phyloP scores from a whole-genome alignment of 2,329 filamentous ascomycete species.

The Fusarium abutilonis region DNA sequence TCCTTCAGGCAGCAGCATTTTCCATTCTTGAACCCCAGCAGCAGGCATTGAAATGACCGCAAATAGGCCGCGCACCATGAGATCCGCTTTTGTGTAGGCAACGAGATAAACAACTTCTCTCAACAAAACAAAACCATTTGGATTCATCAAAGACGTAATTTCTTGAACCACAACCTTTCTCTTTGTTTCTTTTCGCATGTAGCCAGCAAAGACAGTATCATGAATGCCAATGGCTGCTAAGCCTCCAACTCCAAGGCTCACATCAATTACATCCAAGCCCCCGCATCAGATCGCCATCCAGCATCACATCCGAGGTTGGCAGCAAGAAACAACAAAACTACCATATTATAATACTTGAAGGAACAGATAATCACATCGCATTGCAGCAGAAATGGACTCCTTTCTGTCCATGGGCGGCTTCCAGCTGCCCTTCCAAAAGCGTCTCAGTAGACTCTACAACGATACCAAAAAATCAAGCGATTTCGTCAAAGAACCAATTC shows the following conservation, averaged over 20 bases:
- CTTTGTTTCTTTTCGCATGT: background rate
- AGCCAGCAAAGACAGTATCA: background rate
- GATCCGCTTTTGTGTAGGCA: slow-evolving; percentile 47
- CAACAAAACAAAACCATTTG: slow-evolving; percentile 41
- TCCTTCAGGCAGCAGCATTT: slow-evolving; percentile 46
- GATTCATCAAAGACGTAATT: slow-evolving; percentile 14
- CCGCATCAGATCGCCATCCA: slow-evolving; percentile 35
- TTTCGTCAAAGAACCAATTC: slow-evolving; percentile 73
- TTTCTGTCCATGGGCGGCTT: slow-evolving; percentile 63
- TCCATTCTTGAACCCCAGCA: slow-evolving; percentile 16
- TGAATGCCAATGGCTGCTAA: slow-evolving; percentile 24
- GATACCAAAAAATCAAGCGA: slow-evolving; percentile 83
- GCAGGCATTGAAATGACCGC: slow-evolving; percentile 40
- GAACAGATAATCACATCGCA: background rate
- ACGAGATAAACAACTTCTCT: slow-evolving; percentile 41
- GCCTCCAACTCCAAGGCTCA: slow-evolving; percentile 27
- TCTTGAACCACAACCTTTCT: background rate
- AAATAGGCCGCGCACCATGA: slow-evolving; percentile 40
- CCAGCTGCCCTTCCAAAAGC: slow-evolving; percentile 67
- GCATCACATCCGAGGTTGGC: slow-evolving; percentile 8
- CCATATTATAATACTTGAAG: background rate
- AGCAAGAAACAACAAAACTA: background rate
- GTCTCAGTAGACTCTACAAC: slow-evolving; percentile 78
- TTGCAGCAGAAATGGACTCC: slow-evolving; percentile 56
- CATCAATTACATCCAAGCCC: slow-evolving; percentile 19